These are phyloP conservation scores for Stemphylium lycopersici DNA, from an alignment of 2,329 filamentous ascomycete species.

Conservation along the genomic window DNA sequence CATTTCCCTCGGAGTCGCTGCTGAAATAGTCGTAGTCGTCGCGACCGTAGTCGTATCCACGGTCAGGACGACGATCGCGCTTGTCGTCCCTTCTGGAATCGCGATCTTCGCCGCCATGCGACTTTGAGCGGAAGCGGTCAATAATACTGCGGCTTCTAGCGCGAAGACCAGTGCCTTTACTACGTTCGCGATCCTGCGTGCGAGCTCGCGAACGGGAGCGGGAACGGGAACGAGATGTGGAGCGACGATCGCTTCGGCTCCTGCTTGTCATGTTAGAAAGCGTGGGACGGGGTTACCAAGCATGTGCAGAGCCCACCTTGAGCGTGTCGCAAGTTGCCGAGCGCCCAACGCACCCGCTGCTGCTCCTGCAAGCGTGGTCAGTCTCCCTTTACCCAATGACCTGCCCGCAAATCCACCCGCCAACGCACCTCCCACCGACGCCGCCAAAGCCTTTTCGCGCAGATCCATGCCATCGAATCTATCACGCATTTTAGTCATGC, in stretches of 20 bases:
- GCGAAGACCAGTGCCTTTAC: conserved; percentile 22
- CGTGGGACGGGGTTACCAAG: not conserved
- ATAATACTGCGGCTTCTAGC: conserved; percentile 36
- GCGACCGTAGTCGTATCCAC: conserved; percentile 24
- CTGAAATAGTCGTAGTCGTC: conserved; percentile 25
- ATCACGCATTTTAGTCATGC: conserved; percentile 42
- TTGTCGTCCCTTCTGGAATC: conserved; percentile 9
- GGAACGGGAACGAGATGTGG: conserved; percentile 23
- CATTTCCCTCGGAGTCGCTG: conserved; percentile 20
- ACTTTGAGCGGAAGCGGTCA: conserved; percentile 34
- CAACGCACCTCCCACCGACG: conserved; percentile 49
- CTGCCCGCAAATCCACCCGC: conserved; percentile 45
- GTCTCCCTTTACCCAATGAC: conserved; percentile 40
- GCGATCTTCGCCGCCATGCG: conserved; percentile 24
- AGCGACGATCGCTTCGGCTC: conserved; percentile 26
- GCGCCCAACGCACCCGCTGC: conserved; percentile 44
- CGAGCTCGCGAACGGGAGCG: conserved; percentile 28
- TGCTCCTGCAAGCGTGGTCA: conserved; percentile 47
- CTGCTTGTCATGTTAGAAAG: conserved; percentile 13
- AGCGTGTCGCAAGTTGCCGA: conserved; percentile 28
- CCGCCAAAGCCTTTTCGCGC: conserved; percentile 41
- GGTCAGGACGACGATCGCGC: conserved; percentile 25
- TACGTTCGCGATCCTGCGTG: conserved; percentile 19
- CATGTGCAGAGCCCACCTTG: conserved; percentile 16
- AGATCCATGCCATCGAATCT: conserved; percentile 45